These are phyloP conservation scores for Moesziomyces antarcticus DNA, from an alignment of 1,284 basidiomycete genomes.

Conservation along the genomic window DNA sequence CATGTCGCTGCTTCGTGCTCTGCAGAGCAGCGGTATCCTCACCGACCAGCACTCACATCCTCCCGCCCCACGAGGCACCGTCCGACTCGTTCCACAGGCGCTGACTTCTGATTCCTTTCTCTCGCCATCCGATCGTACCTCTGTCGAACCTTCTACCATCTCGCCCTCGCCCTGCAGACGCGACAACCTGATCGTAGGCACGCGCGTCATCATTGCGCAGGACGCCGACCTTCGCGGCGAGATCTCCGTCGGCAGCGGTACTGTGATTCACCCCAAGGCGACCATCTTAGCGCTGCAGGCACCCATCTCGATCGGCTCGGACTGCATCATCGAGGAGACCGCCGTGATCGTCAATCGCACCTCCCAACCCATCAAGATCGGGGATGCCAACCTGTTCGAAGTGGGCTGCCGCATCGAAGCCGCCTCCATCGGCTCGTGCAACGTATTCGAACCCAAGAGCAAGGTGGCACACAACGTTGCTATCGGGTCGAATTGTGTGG, in stretches of 20 bases:
- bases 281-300: slow-evolving; percentile 87
- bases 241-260: slow-evolving; percentile 67
- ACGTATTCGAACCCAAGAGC: slow-evolving; percentile 83
- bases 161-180: slow-evolving; percentile 14
- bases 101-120: slow-evolving; percentile 7
- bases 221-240: slow-evolving; percentile 56
- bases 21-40: slow-evolving; percentile 33
- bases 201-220: slow-evolving; percentile 50
- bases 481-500: slow-evolving; percentile 80
- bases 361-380: slow-evolving; percentile 79
- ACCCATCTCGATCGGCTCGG: slow-evolving; percentile 84
- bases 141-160: neutral
- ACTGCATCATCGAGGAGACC: slow-evolving; percentile 90
- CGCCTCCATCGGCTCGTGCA: slow-evolving; percentile 81
- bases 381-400: slow-evolving; percentile 91
- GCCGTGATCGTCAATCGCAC: slow-evolving; percentile 84
- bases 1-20: slow-evolving; percentile 38
- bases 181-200: slow-evolving; percentile 55
- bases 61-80: slow-evolving; percentile 1
- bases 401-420: slow-evolving; percentile 91
- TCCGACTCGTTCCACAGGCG: slow-evolving; percentile 7
- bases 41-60: slow-evolving; percentile 22
- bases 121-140: neutral
- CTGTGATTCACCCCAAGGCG: slow-evolving; percentile 92
- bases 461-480: slow-evolving; percentile 82